Evolutionary conservation across 2,329 filamentous ascomycete genomes (phyloP).

Genomic region (Ilyonectria destructans): DNA sequence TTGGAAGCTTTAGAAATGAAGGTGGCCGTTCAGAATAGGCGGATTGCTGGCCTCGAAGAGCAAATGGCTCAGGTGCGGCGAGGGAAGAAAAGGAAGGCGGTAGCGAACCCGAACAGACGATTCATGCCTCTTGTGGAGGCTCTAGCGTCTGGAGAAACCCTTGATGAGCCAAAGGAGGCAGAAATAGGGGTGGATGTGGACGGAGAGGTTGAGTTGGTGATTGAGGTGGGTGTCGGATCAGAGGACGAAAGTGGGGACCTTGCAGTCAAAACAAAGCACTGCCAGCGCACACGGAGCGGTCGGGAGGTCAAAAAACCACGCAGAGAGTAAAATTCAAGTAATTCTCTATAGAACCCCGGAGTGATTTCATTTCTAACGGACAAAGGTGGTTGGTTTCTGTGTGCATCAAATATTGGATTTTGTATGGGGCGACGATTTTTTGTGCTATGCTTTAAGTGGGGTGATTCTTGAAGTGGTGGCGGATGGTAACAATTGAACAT

Average conservation of each 20-base stretch:
- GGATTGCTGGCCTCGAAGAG: slow-evolving; percentile 29
- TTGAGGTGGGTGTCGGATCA: slow-evolving; percentile 9
- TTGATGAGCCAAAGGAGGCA: slow-evolving; percentile 9
- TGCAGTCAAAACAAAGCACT: too few relatives aligned
- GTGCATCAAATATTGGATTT: too few relatives aligned
- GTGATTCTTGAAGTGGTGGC: too few relatives aligned
- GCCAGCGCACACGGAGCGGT: background rate
- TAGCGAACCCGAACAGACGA: slow-evolving; percentile 28
- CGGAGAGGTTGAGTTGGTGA: slow-evolving; percentile 6
- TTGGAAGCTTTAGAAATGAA: too few relatives aligned
- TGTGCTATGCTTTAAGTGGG: too few relatives aligned
- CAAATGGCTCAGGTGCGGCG: slow-evolving; percentile 24
- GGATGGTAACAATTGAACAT: too few relatives aligned
- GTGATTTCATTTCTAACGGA: slow-evolving; percentile 5
- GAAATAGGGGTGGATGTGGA: slow-evolving; percentile 2
- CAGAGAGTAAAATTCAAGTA: slow-evolving; percentile 8
- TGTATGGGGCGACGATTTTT: too few relatives aligned
- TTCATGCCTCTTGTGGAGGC: slow-evolving; percentile 27
- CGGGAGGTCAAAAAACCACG: slow-evolving; percentile 5
- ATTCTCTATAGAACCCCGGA: slow-evolving; percentile 7
- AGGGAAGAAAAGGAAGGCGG: slow-evolving; percentile 34
- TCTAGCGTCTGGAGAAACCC: slow-evolving; percentile 18
- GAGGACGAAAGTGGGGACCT: too few relatives aligned
- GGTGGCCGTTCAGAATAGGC: background rate
- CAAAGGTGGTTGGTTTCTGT: background rate